Base-by-base conservation (phyloP, 306 rosid species). In the Biancaea sappan region DNA sequence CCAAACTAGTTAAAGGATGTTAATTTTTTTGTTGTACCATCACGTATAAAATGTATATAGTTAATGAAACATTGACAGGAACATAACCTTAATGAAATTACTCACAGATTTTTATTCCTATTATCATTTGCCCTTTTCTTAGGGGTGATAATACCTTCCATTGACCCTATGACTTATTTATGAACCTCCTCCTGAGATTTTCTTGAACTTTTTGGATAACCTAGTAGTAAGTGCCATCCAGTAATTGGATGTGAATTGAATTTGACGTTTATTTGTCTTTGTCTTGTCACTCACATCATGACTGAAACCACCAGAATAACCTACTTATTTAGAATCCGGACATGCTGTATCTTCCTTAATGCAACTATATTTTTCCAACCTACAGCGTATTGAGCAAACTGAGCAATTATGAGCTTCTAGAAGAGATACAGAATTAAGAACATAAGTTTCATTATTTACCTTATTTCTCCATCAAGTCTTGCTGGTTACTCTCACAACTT, bases 81-180 rank as follows among this genome's bases (percentile, higher is more conserved):
- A 10, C 51, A 14, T 32, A 24, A 24, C 6, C 0, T 47, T 59
- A 66, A 25, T 67, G 71, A 53, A 26, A 54, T 54, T 47, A 12
- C 63, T 53, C 16, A 16, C 25, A 40, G 21, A 48, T 19, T 35
- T 48, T 62, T 22, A 62, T 56, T 71, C 68, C 32, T 48, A 38
- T 64, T 64, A 15, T 43, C 56, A 53, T 32, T 59, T 75, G 24
- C 25, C 37, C 41, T 26, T 3, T 70, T 51, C 14, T 3, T 41
- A 66, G 22, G 54, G 47, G 11, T 37, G 76, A 73, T 72, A 75
- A 32, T 74, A 53, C 70, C 47, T 64, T 40, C 68, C 72, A 52
- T 61, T 18, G 26, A 59, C 63, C 66, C 29, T 22, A 48, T 58
- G 68, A 58, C 46, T 73, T 73, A 77, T 18, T 62, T 62, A 52